Percentiles rank a stretch among this genome's conserved stretches.
Conservation (phyloP, 1,284 basidiomycete genomes). For the Pascua guehoae region DNA sequence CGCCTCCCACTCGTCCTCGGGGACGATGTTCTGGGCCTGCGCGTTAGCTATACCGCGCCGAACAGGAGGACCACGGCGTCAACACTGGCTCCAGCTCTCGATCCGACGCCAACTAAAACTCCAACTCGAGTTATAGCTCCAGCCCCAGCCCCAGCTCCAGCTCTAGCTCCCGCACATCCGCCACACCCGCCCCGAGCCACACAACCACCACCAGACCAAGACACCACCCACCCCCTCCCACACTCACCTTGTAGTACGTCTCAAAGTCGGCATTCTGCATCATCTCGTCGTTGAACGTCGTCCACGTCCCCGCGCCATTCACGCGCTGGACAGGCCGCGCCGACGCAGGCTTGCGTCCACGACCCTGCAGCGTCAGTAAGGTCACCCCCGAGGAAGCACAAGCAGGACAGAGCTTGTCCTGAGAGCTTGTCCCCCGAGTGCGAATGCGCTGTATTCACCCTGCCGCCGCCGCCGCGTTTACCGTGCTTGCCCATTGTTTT, state of each 20-base stretch:
- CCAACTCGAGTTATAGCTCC: neutral
- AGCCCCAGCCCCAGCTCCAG: too few species aligned
- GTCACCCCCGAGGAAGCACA: neutral
- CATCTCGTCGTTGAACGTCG: slow-evolving; percentile 19
- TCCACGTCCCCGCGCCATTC: slow-evolving; percentile 17
- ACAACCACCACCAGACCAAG: neutral
- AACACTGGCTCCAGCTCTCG: too few species aligned
- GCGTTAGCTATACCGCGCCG: neutral
- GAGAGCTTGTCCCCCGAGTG: too few species aligned
- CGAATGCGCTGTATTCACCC: neutral
- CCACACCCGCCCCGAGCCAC: neutral
- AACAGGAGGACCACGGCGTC: neutral
- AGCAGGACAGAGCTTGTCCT: too few species aligned
- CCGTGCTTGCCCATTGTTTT: slow-evolving; percentile 13
- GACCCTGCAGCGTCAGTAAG: neutral
- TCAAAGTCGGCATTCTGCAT: slow-evolving; percentile 66
- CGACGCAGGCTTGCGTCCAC: neutral
- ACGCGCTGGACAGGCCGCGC: neutral
- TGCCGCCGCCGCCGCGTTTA: slow-evolving; percentile 12
- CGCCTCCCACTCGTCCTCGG: slow-evolving; percentile 67
- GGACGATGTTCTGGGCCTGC: slow-evolving; percentile 42
- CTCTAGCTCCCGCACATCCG: neutral
- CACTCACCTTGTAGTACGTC: slow-evolving; percentile 62
- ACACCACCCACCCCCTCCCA: neutral
- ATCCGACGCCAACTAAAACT: too few species aligned